phyloP scores from a whole-genome alignment of 192 early-diverging fungal genomes.

The Backusella luteola region DNA sequence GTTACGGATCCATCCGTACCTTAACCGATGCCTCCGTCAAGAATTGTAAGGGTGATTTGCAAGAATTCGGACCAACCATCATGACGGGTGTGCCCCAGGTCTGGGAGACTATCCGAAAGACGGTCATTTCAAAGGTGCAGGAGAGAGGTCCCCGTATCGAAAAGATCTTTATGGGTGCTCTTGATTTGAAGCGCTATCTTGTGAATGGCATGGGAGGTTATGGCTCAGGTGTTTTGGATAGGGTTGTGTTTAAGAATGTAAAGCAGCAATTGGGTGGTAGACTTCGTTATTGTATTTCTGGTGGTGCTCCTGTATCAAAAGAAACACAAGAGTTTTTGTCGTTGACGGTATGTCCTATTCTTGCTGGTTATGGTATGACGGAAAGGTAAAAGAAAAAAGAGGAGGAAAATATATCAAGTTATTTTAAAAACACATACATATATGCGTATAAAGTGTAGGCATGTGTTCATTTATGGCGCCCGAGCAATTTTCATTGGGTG shows the following conservation, averaged over 20 bases:
- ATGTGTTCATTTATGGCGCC: conserved; percentile 69
- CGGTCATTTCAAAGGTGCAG: conserved; percentile 36
- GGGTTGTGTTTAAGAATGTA: conserved; percentile 81
- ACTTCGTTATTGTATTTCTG: conserved; percentile 74
- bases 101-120: conserved; percentile 53
- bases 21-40: conserved; percentile 56
- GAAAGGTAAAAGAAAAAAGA: background rate
- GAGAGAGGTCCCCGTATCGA: conserved; percentile 50
- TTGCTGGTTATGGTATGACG: conserved; percentile 84
- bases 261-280: conserved; percentile 82
- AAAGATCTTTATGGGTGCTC: conserved; percentile 72
- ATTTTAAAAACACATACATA: background rate
- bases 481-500: conserved; percentile 52
- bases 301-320: conserved; percentile 88
- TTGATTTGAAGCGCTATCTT: conserved; percentile 68
- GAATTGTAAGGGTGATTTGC: conserved; percentile 64
- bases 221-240: conserved; percentile 72
- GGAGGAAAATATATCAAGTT: background rate
- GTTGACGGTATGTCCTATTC: conserved; percentile 67
- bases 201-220: conserved; percentile 48
- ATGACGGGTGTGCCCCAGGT: conserved; percentile 65
- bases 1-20: conserved; percentile 57
- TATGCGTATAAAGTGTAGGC: conserved; percentile 20
- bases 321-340: conserved; percentile 86
- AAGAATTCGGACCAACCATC: conserved; percentile 56